These are phyloP conservation scores for Parastagonospora nodorum DNA, from an alignment of 2,329 filamentous ascomycete species.

Conservation along the genomic window DNA sequence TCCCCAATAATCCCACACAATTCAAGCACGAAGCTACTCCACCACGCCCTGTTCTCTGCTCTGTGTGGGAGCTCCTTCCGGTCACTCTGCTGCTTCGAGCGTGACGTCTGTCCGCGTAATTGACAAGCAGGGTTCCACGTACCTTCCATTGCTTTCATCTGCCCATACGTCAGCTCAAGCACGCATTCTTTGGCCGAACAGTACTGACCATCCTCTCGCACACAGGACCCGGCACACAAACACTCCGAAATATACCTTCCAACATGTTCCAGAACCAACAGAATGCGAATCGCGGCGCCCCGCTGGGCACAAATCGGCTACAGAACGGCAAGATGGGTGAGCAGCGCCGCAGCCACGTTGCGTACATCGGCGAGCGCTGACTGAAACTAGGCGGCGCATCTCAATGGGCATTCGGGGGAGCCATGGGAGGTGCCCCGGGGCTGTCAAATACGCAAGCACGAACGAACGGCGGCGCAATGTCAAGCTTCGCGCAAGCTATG, in stretches of 20 bases:
- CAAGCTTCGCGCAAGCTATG: conserved; percentile 63
- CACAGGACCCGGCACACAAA: conserved; percentile 57
- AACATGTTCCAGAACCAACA: conserved; percentile 57
- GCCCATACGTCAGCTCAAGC: neutral
- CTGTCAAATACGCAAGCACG: conserved; percentile 57
- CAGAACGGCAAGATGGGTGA: conserved; percentile 62
- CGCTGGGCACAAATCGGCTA: conserved; percentile 55
- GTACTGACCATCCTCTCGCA: conserved; percentile 9
- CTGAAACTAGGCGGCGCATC: conserved; percentile 54
- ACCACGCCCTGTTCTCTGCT: conserved; percentile 5
- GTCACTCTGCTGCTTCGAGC: too few relatives aligned
- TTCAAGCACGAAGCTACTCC: conserved; percentile 18
- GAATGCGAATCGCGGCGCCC: conserved; percentile 54
- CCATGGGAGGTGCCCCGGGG: conserved; percentile 58
- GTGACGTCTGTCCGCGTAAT: too few relatives aligned
- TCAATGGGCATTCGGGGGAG: conserved; percentile 63
- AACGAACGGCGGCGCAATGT: conserved; percentile 54
- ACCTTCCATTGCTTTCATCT: neutral
- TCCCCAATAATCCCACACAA: conserved; percentile 21
- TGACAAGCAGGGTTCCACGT: too few relatives aligned
- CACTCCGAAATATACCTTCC: conserved; percentile 58
- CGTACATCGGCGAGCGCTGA: conserved; percentile 21
- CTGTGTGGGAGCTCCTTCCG: neutral
- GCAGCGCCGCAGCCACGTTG: conserved; percentile 7
- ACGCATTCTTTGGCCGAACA: neutral